A percentile compares a stretch with the other conserved stretches of the same genome.
These are phyloP conservation scores for Colletotrichum simmondsii DNA, from an alignment of 2,329 filamentous ascomycete species.

Conservation along the genomic window DNA sequence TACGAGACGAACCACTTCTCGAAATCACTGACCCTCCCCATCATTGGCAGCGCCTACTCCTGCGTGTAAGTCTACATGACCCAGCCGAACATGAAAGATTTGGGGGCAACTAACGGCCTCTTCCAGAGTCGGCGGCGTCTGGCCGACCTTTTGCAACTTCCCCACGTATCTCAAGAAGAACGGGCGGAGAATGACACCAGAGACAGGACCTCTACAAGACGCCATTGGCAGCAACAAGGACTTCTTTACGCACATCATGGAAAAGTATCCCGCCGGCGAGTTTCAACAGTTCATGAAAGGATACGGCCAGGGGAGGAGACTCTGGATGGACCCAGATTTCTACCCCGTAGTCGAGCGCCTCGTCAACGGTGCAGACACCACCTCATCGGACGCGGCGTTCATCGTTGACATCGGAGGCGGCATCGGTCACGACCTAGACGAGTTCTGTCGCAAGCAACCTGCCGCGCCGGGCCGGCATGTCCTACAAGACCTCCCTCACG, in stretches of 20 bases:
- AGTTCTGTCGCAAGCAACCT: constrained; percentile 37
- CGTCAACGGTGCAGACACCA: constrained; percentile 35
- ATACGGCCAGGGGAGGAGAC: constrained; percentile 16
- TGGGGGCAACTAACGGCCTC: not conserved
- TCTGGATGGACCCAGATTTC: constrained; percentile 25
- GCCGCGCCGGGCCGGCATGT: constrained; percentile 36
- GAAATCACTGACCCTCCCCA: constrained; percentile 39
- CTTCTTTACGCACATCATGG: constrained; percentile 28
- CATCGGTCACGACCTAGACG: constrained; percentile 39
- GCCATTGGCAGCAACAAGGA: not conserved
- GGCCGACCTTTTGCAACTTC: constrained; percentile 21
- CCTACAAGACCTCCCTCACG: constrained; percentile 39
- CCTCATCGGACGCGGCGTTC: not conserved
- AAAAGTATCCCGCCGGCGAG: constrained; percentile 8
- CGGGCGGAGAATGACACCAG: not conserved
- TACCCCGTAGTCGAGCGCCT: constrained; percentile 41
- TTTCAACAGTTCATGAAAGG: constrained; percentile 13
- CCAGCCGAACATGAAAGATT: not conserved
- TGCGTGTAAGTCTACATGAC: constrained; percentile 38
- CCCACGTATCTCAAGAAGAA: constrained; percentile 23
- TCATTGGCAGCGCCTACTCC: constrained; percentile 40
- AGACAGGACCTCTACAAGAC: constrained; percentile 5
- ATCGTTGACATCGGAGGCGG: constrained; percentile 41
- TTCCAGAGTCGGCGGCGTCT: constrained; percentile 10
- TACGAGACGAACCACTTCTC: constrained; percentile 46